A percentile compares a stretch with the other conserved stretches of the same genome.
phyloP scores from a whole-genome alignment of 2,329 filamentous ascomycete genomes.

The Fusarium humuli region DNA sequence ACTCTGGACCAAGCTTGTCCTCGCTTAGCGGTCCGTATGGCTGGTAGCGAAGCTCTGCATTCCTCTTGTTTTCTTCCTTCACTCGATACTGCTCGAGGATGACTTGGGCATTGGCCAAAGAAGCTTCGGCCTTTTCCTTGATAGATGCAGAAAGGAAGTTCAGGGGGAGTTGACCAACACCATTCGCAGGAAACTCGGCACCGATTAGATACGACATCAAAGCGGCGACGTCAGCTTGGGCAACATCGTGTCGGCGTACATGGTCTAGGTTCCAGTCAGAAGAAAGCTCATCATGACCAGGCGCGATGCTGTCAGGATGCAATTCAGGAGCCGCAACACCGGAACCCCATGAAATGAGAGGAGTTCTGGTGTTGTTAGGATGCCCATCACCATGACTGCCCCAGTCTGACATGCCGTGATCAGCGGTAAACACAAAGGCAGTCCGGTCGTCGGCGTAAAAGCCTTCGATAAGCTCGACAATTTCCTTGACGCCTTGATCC shows the following conservation, averaged over 20 bases:
- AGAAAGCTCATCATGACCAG: constrained; percentile 92
- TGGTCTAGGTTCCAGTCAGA: constrained; percentile 87
- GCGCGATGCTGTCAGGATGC: constrained; percentile 66
- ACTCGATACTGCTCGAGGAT: constrained; percentile 97
- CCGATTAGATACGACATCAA: constrained; percentile 95
- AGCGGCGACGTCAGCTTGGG: constrained; percentile 92
- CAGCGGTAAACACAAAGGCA: constrained; percentile 95
- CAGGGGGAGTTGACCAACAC: constrained; percentile 90
- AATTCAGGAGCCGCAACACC: constrained; percentile 82
- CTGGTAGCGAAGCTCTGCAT: constrained; percentile 79
- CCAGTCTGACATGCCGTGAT: constrained; percentile 99
- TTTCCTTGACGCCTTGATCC: constrained; percentile 87
- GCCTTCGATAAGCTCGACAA: constrained; percentile 81
- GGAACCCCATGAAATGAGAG: constrained; percentile 92
- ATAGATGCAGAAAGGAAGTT: constrained; percentile 79
- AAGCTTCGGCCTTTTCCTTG: constrained; percentile 83
- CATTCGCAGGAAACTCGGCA: constrained; percentile 92
- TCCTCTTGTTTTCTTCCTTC: constrained; percentile 87
- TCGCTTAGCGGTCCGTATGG: constrained; percentile 79
- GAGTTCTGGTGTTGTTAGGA: constrained; percentile 95
- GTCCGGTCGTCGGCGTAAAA: constrained; percentile 90
- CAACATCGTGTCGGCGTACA: constrained; percentile 88
- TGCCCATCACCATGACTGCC: constrained; percentile 99
- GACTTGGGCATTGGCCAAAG: constrained; percentile 83
- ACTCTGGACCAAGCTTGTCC: constrained; percentile 70